phyloP scores from a whole-genome alignment of 257 asterid species.

The Paraleonurus japonicus region DNA sequence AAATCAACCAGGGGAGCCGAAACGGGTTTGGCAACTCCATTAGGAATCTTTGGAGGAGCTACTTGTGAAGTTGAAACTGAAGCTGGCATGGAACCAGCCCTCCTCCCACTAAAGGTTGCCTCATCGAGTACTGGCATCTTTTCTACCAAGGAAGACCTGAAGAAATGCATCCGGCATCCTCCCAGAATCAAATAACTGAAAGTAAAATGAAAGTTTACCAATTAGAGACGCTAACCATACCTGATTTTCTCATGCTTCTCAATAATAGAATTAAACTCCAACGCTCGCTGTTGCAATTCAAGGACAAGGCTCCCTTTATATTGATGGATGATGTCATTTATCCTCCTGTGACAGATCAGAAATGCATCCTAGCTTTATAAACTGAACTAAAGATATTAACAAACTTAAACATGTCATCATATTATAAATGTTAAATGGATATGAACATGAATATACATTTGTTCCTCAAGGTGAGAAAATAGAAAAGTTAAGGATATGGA shows the following conservation, averaged over 20 bases:
- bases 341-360: slow-evolving; percentile 53
- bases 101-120: slow-evolving; percentile 71
- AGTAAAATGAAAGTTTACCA: neutral
- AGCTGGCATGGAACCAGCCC: slow-evolving; percentile 67
- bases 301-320: slow-evolving; percentile 75
- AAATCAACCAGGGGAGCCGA: slow-evolving; percentile 76
- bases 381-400: neutral
- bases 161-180: slow-evolving; percentile 27
- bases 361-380: slow-evolving; percentile 2
- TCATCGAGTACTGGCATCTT: slow-evolving; percentile 95
- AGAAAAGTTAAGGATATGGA: neutral
- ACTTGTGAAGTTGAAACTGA: slow-evolving; percentile 70
- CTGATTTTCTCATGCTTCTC: slow-evolving; percentile 77
- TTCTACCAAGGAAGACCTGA: slow-evolving; percentile 83
- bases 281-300: slow-evolving; percentile 92
- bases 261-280: slow-evolving; percentile 73
- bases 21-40: slow-evolving; percentile 61
- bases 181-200: slow-evolving; percentile 19
- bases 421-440: neutral
- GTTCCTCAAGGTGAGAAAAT: too few species aligned
- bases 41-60: slow-evolving; percentile 63
- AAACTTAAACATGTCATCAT: neutral
- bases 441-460: neutral
- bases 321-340: slow-evolving; percentile 53
- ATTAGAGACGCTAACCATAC: slow-evolving; percentile 31